phyloP scores from a whole-genome alignment of 108 stramenopile genomes.

The Conticribra guillardii region DNA sequence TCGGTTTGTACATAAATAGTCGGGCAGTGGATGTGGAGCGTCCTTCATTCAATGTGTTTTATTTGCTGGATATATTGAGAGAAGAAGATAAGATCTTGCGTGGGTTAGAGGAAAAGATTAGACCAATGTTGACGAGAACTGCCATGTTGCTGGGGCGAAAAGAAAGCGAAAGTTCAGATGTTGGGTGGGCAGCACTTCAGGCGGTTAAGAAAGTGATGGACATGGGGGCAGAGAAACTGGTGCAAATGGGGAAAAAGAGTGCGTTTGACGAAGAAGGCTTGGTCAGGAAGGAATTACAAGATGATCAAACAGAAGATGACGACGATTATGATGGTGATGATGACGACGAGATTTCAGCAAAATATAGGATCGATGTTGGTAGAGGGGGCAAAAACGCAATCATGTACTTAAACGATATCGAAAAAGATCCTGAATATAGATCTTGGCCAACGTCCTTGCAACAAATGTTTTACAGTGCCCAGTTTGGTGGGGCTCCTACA shows the following conservation, averaged over 20 bases:
- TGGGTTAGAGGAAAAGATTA: constrained; percentile 48
- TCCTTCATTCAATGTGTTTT: constrained; percentile 87
- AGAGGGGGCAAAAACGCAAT: constrained; percentile 70
- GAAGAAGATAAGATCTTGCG: constrained; percentile 66
- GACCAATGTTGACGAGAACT: constrained; percentile 30
- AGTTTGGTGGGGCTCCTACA: constrained; percentile 77
- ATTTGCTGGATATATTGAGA: constrained; percentile 66
- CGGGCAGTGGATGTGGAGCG: constrained; percentile 65
- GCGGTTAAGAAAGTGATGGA: constrained; percentile 61
- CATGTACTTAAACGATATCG: constrained; percentile 83
- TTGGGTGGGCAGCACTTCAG: constrained; percentile 44
- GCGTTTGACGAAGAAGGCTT: too few species aligned
- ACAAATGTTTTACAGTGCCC: constrained; percentile 71
- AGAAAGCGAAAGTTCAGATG: constrained; percentile 3
- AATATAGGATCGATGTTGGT: constrained; percentile 81
- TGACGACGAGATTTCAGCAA: constrained; percentile 7
- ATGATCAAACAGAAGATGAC: constrained; percentile 7
- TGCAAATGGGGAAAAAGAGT: constrained; percentile 35
- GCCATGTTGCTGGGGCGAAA: constrained; percentile 10
- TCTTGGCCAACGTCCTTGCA: constrained; percentile 64
- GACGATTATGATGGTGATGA: constrained; percentile 33
- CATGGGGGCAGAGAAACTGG: constrained; percentile 50
- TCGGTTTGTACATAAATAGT: constrained; percentile 70
- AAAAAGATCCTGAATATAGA: constrained; percentile 69
- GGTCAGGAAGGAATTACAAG: not conserved